Evolutionary conservation across 257 asterid species (phyloP).

Genomic region (Solanum acaule): DNA sequence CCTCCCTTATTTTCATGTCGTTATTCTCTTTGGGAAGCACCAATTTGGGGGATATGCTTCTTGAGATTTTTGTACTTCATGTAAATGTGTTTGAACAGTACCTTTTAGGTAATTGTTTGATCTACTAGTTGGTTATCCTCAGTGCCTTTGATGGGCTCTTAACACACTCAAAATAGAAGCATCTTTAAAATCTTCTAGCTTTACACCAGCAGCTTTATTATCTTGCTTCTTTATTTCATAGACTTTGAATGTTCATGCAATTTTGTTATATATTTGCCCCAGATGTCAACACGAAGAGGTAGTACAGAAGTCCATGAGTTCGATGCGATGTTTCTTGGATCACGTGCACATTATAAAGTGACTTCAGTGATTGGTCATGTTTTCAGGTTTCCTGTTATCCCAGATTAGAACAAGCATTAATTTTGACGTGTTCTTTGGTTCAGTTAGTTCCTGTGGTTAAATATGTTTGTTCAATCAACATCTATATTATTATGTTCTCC

Average conservation of each 20-base stretch:
- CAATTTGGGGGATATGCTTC: not conserved
- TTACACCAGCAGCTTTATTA: not conserved
- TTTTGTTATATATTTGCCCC: constrained; percentile 14
- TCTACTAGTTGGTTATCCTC: not conserved
- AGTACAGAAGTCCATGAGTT: constrained; percentile 87
- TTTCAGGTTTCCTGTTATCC: constrained; percentile 54
- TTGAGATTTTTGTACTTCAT: not conserved
- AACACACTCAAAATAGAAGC: not conserved
- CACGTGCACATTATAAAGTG: constrained; percentile 56
- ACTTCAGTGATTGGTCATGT: constrained; percentile 97
- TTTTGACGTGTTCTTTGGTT: not conserved
- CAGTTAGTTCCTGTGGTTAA: constrained; percentile 3
- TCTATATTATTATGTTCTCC: not conserved
- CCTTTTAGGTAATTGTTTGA: not conserved
- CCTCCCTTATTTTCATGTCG: not conserved
- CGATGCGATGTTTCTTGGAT: constrained; percentile 70
- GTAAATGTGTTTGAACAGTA: not conserved
- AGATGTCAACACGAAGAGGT: constrained; percentile 82
- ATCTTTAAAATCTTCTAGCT: not conserved
- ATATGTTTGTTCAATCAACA: not conserved
- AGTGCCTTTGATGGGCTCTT: not conserved
- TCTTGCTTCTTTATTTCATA: not conserved
- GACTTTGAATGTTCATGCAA: not conserved
- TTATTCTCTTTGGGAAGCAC: not conserved
- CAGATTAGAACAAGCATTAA: not conserved